Conservation (phyloP, 2,329 filamentous ascomycete species). For the Penicillium sp. region DNA sequence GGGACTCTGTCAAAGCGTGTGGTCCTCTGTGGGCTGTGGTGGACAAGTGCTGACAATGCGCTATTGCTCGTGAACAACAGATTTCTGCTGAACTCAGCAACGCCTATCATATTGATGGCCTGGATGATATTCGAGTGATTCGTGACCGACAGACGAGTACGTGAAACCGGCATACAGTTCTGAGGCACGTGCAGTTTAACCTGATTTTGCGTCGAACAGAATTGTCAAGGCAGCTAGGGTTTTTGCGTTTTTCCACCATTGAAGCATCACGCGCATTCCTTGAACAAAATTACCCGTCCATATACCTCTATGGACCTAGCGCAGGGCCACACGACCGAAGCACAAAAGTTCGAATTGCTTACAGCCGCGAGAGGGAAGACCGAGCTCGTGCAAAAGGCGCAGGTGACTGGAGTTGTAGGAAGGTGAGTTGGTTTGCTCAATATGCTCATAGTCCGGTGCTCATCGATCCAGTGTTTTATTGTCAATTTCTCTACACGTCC, state of each 20-base stretch:
- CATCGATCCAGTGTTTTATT: constrained; percentile 49
- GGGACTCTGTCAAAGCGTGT: neutral
- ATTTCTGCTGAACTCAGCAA: constrained; percentile 56
- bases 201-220: constrained; percentile 38
- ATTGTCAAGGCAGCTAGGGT: constrained; percentile 56
- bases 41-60: neutral
- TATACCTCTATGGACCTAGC: constrained; percentile 51
- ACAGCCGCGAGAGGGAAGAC: constrained; percentile 55
- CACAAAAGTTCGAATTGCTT: constrained; percentile 52
- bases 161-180: constrained; percentile 4
- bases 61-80: constrained; percentile 39
- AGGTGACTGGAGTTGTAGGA: constrained; percentile 58
- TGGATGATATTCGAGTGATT: constrained; percentile 59
- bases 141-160: constrained; percentile 59
- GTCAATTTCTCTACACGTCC: constrained; percentile 58
- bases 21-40: neutral
- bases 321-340: constrained; percentile 42
- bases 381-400: constrained; percentile 48
- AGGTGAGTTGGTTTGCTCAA: constrained; percentile 36
- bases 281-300: constrained; percentile 51
- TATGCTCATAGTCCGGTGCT: neutral
- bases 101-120: constrained; percentile 51
- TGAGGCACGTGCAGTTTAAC: neutral
- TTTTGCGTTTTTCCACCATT: constrained; percentile 54
- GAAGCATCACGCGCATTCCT: constrained; percentile 54